These are phyloP conservation scores for Gamsiella multidivaricata DNA, from an alignment of 192 early-diverging fungal species.

Conservation along the genomic window DNA sequence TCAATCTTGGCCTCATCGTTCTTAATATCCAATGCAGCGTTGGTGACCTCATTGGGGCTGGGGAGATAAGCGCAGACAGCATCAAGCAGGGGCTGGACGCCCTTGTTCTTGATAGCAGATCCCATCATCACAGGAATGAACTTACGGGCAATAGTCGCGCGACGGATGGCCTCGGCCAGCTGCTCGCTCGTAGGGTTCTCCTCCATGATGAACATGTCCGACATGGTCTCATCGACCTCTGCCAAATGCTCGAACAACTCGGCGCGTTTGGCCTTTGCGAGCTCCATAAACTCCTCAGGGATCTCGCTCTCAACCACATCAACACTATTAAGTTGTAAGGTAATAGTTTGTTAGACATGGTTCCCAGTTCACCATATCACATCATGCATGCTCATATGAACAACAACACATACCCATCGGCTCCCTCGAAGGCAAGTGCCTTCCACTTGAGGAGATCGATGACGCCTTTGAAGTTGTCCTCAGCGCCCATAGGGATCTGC, in stretches of 20 bases:
- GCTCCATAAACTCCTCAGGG: conserved; percentile 70
- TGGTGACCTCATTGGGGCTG: conserved; percentile 75
- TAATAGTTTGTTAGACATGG: background rate
- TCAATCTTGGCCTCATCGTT: conserved; percentile 70
- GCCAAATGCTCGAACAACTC: conserved; percentile 84
- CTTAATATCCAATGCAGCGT: conserved; percentile 77
- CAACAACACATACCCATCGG: conserved; percentile 71
- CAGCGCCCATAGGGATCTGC: conserved; percentile 89
- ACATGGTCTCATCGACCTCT: conserved; percentile 87
- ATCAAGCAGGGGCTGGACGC: conserved; percentile 80
- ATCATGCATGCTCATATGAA: background rate
- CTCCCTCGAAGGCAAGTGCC: conserved; percentile 91
- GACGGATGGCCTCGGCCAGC: conserved; percentile 79
- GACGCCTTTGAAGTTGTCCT: conserved; percentile 88
- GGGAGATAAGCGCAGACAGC: conserved; percentile 79
- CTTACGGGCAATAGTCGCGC: conserved; percentile 79
- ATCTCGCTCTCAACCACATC: conserved; percentile 78
- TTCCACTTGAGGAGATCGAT: conserved; percentile 90
- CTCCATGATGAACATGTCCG: conserved; percentile 84
- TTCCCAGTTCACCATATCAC: background rate
- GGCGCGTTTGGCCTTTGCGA: conserved; percentile 73
- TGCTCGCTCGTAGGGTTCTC: conserved; percentile 75
- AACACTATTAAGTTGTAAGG: conserved; percentile 57
- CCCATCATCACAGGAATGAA: conserved; percentile 90
- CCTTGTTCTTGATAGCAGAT: conserved; percentile 88